Base-by-base conservation (phyloP, 2,329 filamentous ascomycete species). In the Nakataea oryzae region DNA sequence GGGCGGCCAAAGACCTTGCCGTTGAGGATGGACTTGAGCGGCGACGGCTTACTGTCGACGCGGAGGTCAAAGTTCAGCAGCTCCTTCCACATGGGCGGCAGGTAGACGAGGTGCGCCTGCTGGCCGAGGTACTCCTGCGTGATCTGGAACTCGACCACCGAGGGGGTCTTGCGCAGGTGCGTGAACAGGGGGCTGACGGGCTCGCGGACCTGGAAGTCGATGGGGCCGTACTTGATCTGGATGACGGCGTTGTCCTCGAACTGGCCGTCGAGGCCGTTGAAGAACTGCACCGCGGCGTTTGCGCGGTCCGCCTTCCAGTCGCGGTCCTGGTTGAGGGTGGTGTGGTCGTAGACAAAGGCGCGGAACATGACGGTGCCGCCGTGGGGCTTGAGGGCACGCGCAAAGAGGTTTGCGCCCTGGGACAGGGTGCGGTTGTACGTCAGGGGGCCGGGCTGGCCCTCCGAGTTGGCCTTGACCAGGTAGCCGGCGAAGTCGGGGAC, bases 221-320 rank as follows among this genome's bases (percentile, higher is more conserved):
- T 90, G 0, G 87, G 86, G 0, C 88, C 87, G 65, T 87, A 89
- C 71, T 90, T 91, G 72, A 90, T 86, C 69, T 91, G 87, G 2
- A 90, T 78, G 0, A 90, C 78, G 0, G 90, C 86, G 58, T 90
- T 90, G 57, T 86, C 83, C 27, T 87, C 84, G 62, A 90, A 90
- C 63, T 85, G 71, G 6, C 79, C 81, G 67, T 90, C 87, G 0
- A 90, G 78, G 0, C 78, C 76, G 21, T 82, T 75, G 70, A 90
- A 90, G 71, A 83, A 88, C 1, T 90, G 77, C 0, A 89, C 85
- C 0, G 86, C 86, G 0, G 86, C 87, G 62, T 89, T 89, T 1
- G 87, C 88, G 2, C 88, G 81, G 69, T 90, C 88, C 1, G 80
- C 81, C 60, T 80, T 83, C 68, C 85, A 76, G 64, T 83, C 79